Evolutionary conservation across 2,329 filamentous ascomycete genomes (phyloP), one percentile per base, ranked within the genome.

Genomic region (Colletotrichum filicis): DNA sequence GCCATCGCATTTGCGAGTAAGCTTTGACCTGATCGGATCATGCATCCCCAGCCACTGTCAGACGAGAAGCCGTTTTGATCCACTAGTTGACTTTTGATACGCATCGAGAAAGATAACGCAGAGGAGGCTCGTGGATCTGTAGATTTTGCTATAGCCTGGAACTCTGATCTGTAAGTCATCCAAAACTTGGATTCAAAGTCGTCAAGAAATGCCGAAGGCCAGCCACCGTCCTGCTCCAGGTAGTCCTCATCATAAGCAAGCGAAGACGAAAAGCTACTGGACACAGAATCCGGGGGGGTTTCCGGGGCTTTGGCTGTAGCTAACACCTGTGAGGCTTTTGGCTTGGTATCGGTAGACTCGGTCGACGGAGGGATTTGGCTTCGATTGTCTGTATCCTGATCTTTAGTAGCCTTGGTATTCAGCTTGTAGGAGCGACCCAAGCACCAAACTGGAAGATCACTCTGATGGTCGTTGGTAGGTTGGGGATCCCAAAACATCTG

Each of bases 31-130:
- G 96, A 98, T 73, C 97, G 89, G 77, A 99, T 98, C 97, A 99
- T 99, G 80, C 97, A 99, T 0, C 97, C 97, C 95, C 97, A 99
- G 64, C 97, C 97, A 11, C 94, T 95, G 81, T 99, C 97, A 2
- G 95, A 96, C 12, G 94, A 93, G 83, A 98, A 99, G 5, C 94
- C 95, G 30, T 88, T 88, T 70, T 94, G 90, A 61, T 98, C 94
- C 12, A 91, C 89, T 6, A 98, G 85, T 79, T 95, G 93, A 66
- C 88, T 95, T 79, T 95, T 93, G 76, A 98, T 86, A 63, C 95
- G 92, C 83, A 97, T 96, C 1, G 94, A 87, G 71, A 98, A 90
- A 4, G 94, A 97, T 85, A 98, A 90, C 8, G 91, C 87, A 4
- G 92, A 87, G 1, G 87, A 81, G 16, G 94, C 93, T 78, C 92